Conservation (phyloP, 2,329 filamentous ascomycete species). For the Didymella pinodella region DNA sequence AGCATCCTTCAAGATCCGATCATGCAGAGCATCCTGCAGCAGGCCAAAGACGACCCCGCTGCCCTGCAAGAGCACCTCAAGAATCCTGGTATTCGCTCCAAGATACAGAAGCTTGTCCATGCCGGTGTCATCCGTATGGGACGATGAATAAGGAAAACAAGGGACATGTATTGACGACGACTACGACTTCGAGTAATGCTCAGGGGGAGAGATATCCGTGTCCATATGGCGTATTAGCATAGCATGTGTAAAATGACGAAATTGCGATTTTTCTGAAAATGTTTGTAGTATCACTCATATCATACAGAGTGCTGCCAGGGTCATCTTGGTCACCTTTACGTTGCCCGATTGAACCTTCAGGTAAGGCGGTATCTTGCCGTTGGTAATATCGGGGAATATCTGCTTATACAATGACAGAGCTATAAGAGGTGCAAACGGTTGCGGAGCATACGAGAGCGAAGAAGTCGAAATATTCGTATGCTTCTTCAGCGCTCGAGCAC, state of each 20-base stretch:
- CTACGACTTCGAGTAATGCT: constrained; percentile 20
- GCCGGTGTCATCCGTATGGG: constrained; percentile 90
- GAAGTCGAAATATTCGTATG: constrained; percentile 30
- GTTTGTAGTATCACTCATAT: constrained; percentile 52
- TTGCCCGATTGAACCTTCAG: constrained; percentile 30
- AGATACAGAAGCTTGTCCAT: constrained; percentile 94
- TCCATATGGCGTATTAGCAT: constrained; percentile 29
- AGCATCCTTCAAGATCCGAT: constrained; percentile 91
- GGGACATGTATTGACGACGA: constrained; percentile 14
- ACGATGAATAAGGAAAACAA: constrained; percentile 44
- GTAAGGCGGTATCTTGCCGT: constrained; percentile 36
- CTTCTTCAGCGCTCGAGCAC: constrained; percentile 11
- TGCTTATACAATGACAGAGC: constrained; percentile 45
- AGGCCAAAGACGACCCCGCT: constrained; percentile 91
- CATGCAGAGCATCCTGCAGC: constrained; percentile 97
- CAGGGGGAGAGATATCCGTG: constrained; percentile 8
- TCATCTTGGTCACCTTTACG: constrained; percentile 44
- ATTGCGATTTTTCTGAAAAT: neutral
- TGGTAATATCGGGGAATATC: constrained; percentile 36
- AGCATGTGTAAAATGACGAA: constrained; percentile 27
- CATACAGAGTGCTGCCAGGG: constrained; percentile 50
- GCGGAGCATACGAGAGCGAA: constrained; percentile 39
- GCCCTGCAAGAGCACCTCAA: constrained; percentile 97
- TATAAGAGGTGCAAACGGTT: constrained; percentile 42
- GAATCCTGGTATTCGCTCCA: constrained; percentile 82